A percentile compares a stretch with the other conserved stretches of the same genome.
phyloP scores from a whole-genome alignment of 129 eudicot genomes.

The Artemisia tridentata region DNA sequence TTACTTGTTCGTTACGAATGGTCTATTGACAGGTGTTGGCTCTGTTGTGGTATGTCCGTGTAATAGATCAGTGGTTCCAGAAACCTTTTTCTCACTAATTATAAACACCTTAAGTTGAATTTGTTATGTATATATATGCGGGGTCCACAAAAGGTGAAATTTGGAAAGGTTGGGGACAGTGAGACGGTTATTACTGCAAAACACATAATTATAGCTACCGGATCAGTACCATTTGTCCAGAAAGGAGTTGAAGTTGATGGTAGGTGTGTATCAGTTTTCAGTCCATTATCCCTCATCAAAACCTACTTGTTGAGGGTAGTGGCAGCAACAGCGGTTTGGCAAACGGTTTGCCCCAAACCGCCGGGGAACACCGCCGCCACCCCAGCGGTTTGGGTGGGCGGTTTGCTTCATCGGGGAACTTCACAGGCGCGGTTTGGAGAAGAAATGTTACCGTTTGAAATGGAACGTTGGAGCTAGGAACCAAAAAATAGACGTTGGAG shows the following conservation, averaged over 20 bases:
- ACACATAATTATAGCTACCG: conserved; percentile 94
- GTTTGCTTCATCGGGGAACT: too few species aligned
- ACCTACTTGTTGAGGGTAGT: too few species aligned
- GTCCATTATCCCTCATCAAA: neutral
- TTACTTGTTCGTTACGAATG: too few species aligned
- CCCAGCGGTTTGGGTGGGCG: too few species aligned
- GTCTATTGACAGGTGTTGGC: conserved; percentile 91
- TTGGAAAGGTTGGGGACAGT: conserved; percentile 52
- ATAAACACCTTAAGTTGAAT: neutral
- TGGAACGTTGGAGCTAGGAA: too few species aligned
- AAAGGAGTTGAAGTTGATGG: conserved; percentile 99
- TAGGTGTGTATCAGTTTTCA: conserved; percentile 30
- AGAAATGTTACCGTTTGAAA: too few species aligned
- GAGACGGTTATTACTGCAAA: conserved; percentile 75
- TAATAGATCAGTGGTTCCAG: neutral
- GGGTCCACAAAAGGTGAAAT: conserved; percentile 76
- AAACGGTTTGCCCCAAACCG: too few species aligned
- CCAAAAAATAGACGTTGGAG: too few species aligned
- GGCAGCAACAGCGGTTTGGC: too few species aligned
- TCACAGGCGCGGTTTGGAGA: too few species aligned
- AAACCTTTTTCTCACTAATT: conserved; percentile 4
- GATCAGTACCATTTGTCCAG: conserved; percentile 89
- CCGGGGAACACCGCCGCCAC: too few species aligned
- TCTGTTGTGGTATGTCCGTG: conserved; percentile 65
- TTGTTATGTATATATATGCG: conserved; percentile 29